Base-by-base conservation (phyloP, 2,329 filamentous ascomycete species). In the Epichloe sp. region DNA sequence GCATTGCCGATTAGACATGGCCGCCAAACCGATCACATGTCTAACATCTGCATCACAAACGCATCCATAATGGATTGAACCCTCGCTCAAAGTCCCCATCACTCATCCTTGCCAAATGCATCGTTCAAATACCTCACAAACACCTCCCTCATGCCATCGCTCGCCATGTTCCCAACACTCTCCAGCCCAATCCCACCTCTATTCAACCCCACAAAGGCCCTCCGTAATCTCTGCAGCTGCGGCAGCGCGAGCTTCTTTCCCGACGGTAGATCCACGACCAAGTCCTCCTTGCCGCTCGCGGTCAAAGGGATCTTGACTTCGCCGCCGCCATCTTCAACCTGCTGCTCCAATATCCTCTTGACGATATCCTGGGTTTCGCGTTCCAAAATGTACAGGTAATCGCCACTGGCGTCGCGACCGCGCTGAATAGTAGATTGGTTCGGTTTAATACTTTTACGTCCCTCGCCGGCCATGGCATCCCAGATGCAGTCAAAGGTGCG, bases 381-480 rank as follows among this genome's bases (percentile, higher is more conserved):
- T 66, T 94, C 88, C 23, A 94, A 73, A 53, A 88, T 76, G 63
- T 93, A 89, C 49, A 94, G 73, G 63, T 89, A 90, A 62, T 90
- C 85, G 62, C 82, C 63, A 69, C 81, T 60, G 63, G 82, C 74
- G 73, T 87, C 75, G 73, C 73, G 69, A 51, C 77, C 72, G 26
- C 78, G 69, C 62, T 78, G 73, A 31, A 89, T 78, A 0, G 88
- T 90, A 4, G 86, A 85, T 62, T 82, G 77, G 65, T 94, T 90
- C 1, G 86, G 86, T 59, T 76, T 75, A 48, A 93, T 76, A 4
- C 78, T 65, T 62, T 85, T 87, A 53, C 76, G 72, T 4, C 69
- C 71, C 57, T 77, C 80, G 59, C 73, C 85, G 1, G 75, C 84
- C 52, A 93, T 69, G 2, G 82, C 78, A 42, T 90, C 85, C 87